These are phyloP conservation scores for Kluyveromyces marxianus DNA, from an alignment of 1,139 yeast species.

Conservation along the genomic window DNA sequence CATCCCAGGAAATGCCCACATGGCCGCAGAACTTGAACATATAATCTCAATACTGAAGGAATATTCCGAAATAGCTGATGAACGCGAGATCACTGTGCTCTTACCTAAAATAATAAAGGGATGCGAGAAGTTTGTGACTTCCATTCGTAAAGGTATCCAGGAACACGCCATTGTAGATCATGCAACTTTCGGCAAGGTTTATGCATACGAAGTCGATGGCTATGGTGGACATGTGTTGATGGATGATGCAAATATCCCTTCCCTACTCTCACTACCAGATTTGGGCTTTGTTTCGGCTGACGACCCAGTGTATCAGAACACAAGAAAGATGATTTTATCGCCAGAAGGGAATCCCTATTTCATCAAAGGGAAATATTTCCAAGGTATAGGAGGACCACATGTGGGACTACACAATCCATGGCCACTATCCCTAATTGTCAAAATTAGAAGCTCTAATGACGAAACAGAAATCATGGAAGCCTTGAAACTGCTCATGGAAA, in stretches of 20 bases:
- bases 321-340: conserved; percentile 67
- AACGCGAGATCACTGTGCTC: background rate
- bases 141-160: conserved; percentile 51
- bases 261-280: conserved; percentile 73
- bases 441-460: conserved; percentile 66
- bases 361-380: conserved; percentile 51
- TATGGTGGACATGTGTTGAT: conserved; percentile 65
- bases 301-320: conserved; percentile 64
- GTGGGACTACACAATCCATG: conserved; percentile 75
- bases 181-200: conserved; percentile 64
- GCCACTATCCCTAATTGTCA: conserved; percentile 79
- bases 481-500: conserved; percentile 45
- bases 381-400: conserved; percentile 89
- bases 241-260: conserved; percentile 92
- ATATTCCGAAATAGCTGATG: conserved; percentile 8
- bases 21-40: conserved; percentile 47
- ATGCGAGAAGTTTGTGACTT: conserved; percentile 35
- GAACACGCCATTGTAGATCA: conserved; percentile 60
- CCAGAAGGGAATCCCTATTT: conserved; percentile 74
- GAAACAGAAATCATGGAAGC: conserved; percentile 56
- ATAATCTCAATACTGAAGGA: conserved; percentile 17
- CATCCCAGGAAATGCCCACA: conserved; percentile 80
- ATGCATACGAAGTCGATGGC: conserved; percentile 87
- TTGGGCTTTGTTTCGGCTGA: conserved; percentile 51
- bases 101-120: conserved; percentile 10